phyloP scores from a whole-genome alignment of 192 early-diverging fungal species.

The Linnemannia elongata region DNA sequence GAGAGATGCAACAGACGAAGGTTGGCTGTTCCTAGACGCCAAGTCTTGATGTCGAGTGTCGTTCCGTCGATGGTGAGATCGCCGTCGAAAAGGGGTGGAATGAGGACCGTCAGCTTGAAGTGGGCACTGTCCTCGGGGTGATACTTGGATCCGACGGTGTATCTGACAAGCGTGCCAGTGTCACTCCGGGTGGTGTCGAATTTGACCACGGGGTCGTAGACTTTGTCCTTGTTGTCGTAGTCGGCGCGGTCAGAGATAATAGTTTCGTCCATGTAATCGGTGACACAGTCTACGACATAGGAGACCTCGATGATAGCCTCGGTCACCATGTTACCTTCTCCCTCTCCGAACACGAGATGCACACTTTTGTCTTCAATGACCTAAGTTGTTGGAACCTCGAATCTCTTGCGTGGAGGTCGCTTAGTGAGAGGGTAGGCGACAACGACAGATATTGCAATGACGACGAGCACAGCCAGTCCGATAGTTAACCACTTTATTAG shows the following conservation, averaged over 20 bases:
- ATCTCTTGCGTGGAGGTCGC: neutral
- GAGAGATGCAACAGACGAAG: neutral
- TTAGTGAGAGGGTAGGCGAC: neutral
- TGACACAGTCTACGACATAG: no score
- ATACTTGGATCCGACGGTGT: neutral
- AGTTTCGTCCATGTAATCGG: no score
- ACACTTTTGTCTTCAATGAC: neutral
- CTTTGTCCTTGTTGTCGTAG: neutral
- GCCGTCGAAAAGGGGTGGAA: neutral
- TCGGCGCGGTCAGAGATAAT: neutral
- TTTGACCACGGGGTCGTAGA: neutral
- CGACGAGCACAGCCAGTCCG: neutral
- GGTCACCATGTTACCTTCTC: neutral
- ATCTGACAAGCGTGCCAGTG: neutral
- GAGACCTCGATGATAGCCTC: neutral
- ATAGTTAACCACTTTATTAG: neutral
- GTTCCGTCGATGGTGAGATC: no score
- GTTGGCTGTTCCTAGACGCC: neutral
- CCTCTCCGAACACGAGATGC: neutral
- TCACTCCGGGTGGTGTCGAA: neutral
- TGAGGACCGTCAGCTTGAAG: neutral
- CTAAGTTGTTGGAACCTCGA: neutral
- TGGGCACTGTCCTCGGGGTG: neutral
- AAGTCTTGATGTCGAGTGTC: no score
- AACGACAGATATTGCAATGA: neutral